phyloP scores from a whole-genome alignment of 768 basidiomycete genomes.

The Mycena leptocephala region DNA sequence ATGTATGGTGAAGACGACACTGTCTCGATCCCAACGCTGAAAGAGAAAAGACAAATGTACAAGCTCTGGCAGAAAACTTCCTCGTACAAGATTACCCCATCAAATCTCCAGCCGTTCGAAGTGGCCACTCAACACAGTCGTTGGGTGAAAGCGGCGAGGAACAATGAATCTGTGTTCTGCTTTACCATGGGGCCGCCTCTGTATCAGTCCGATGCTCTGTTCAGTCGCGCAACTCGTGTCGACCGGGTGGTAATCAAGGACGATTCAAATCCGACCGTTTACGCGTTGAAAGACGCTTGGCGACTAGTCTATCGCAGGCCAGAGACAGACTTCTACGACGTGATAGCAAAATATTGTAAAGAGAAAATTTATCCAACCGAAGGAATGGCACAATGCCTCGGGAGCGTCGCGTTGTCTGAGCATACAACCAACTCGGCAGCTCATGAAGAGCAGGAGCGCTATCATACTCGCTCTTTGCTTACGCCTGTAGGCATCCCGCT shows the following conservation, averaged over 20 bases:
- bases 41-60: background rate
- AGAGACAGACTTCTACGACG: conserved; percentile 27
- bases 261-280: background rate
- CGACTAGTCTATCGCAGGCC: conserved; percentile 15
- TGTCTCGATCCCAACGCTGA: background rate
- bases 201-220: conserved; percentile 6
- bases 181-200: conserved; percentile 10
- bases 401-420: conserved; percentile 11
- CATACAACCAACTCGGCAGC: background rate
- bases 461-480: conserved; percentile 14
- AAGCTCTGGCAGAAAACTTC: background rate
- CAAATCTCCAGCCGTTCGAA: background rate
- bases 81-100: background rate
- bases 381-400: conserved; percentile 21
- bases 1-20: conserved; percentile 15
- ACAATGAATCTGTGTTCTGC: background rate
- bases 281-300: conserved; percentile 33
- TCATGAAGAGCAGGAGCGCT: background rate
- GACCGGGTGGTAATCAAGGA: conserved; percentile 2
- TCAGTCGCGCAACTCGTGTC: conserved; percentile 22
- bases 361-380: no score
- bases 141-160: background rate
- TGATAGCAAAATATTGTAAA: background rate
- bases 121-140: background rate
- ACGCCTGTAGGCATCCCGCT: conserved; percentile 24